These are phyloP conservation scores for Endoconidiophora polonica DNA, from an alignment of 2,329 filamentous ascomycete genomes.

Conservation along the genomic window DNA sequence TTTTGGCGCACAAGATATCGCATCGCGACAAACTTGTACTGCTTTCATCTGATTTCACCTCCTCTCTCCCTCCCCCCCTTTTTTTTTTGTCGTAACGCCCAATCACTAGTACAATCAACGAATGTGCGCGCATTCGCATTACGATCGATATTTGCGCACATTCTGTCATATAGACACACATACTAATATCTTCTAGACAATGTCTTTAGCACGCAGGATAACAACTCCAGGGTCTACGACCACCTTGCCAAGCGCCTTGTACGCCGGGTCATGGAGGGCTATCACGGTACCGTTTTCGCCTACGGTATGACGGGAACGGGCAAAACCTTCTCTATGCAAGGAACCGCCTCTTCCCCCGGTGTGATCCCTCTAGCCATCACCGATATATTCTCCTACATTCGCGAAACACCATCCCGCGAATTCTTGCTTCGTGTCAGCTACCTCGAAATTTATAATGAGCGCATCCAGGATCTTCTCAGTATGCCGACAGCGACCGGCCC, in stretches of 20 bases:
- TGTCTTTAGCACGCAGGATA: slow-evolving; percentile 84
- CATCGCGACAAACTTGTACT: neutral
- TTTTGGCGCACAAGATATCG: neutral
- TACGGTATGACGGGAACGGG: slow-evolving; percentile 99
- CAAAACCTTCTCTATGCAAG: slow-evolving; percentile 99
- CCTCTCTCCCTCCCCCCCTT: neutral
- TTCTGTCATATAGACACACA: slow-evolving; percentile 14
- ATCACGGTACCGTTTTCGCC: slow-evolving; percentile 94
- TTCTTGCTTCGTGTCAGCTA: slow-evolving; percentile 94
- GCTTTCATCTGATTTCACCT: neutral
- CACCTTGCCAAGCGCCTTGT: slow-evolving; percentile 85
- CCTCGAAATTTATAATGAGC: slow-evolving; percentile 97
- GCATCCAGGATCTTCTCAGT: slow-evolving; percentile 81
- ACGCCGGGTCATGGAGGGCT: slow-evolving; percentile 94
- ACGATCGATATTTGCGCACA: neutral
- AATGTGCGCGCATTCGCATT: neutral
- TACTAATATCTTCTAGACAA: slow-evolving; percentile 47
- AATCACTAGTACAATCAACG: no score
- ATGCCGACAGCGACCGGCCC: slow-evolving; percentile 44
- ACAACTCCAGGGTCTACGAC: slow-evolving; percentile 91
- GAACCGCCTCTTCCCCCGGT: slow-evolving; percentile 83
- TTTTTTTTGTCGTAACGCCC: neutral
- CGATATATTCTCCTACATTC: slow-evolving; percentile 97
- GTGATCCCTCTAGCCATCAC: slow-evolving; percentile 96
- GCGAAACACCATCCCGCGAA: slow-evolving; percentile 86